phyloP scores from a whole-genome alignment of 208 protist genomes.

The Porcisia deanei region DNA sequence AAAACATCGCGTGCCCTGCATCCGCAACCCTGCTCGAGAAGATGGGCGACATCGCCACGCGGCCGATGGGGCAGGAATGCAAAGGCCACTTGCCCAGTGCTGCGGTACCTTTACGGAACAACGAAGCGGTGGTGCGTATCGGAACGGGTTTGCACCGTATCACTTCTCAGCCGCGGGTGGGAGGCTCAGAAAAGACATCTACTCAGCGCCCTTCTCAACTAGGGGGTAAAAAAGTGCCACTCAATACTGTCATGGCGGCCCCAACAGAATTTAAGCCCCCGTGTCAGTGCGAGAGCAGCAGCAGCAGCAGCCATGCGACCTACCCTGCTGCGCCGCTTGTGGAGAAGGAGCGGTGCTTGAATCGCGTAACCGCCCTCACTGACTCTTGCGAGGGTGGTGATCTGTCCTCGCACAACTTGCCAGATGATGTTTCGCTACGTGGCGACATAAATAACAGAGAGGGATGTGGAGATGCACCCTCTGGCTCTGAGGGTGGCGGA shows the following conservation, averaged over 20 bases:
- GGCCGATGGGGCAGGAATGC: neutral
- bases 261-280: neutral
- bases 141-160: neutral
- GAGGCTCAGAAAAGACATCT: neutral
- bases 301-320: neutral
- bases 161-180: neutral
- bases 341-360: neutral
- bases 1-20: neutral
- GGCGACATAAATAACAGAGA: neutral
- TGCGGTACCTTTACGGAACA: neutral
- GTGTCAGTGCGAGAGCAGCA: neutral
- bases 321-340: neutral
- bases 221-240: neutral
- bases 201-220: neutral
- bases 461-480: neutral
- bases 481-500: neutral
- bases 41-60: neutral
- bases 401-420: neutral
- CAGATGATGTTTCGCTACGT: neutral
- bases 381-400: conserved; percentile 7
- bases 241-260: neutral
- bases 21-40: neutral
- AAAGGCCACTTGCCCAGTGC: neutral
- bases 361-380: conserved; percentile 17
- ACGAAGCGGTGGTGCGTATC: neutral